phyloP scores from a whole-genome alignment of 345 rosid genomes.

The Cardiospermum halicacabum region DNA sequence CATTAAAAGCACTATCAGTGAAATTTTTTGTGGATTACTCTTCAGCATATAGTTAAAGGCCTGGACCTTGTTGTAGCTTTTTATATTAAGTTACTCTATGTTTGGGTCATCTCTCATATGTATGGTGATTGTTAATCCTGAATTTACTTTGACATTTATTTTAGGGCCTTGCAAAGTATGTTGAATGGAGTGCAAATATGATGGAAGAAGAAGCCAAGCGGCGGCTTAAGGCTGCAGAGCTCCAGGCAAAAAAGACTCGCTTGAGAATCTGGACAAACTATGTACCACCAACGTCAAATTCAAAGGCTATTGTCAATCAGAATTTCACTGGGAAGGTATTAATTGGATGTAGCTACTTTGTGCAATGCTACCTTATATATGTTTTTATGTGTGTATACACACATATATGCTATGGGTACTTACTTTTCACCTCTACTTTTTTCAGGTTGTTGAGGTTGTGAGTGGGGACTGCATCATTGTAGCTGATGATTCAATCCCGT shows the following conservation, averaged over 20 bases:
- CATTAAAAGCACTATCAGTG: too few species aligned
- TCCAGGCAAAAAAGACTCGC: conserved; percentile 77
- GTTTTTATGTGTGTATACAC: too few species aligned
- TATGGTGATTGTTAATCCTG: conserved; percentile 3
- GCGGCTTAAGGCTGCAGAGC: conserved; percentile 73
- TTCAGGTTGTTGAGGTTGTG: conserved; percentile 90
- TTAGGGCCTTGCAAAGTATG: conserved; percentile 92
- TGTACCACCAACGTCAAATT: conserved; percentile 75
- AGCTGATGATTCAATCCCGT: conserved; percentile 88
- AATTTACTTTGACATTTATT: conserved; percentile 2
- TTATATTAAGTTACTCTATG: background rate
- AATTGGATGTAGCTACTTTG: background rate
- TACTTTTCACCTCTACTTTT: conserved; percentile 4
- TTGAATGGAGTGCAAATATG: conserved; percentile 98
- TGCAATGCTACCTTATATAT: background rate
- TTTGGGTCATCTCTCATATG: background rate
- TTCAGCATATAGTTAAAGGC: too few species aligned
- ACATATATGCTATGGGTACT: background rate
- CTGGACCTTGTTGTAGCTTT: background rate
- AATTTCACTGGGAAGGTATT: conserved; percentile 83
- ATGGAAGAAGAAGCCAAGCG: conserved; percentile 93
- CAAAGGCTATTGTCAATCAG: conserved; percentile 88
- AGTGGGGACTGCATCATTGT: conserved; percentile 93
- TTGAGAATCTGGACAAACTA: conserved; percentile 85
- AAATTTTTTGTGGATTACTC: background rate